These are phyloP conservation scores for Xylaria sp. DNA, from an alignment of 2,329 filamentous ascomycete genomes.

Conservation along the genomic window DNA sequence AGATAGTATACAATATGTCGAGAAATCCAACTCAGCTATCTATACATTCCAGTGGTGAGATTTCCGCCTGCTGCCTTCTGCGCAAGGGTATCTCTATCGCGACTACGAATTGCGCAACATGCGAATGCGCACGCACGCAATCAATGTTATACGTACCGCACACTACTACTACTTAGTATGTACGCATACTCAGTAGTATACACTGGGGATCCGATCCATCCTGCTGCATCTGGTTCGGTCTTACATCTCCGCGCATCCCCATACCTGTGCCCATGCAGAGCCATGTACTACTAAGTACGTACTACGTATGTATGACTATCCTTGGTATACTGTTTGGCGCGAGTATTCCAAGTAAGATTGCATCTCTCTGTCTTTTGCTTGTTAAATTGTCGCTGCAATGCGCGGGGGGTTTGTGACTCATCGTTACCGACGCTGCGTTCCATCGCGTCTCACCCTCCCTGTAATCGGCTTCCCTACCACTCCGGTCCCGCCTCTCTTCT, in stretches of 20 bases:
- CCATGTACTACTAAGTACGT: not conserved
- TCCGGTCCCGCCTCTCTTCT: slow-evolving; percentile 3
- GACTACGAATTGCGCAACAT: slow-evolving; percentile 24
- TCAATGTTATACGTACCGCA: slow-evolving; percentile 1
- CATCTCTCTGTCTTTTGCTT: not conserved
- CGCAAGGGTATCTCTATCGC: slow-evolving; percentile 17
- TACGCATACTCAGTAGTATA: too few relatives aligned
- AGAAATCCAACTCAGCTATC: slow-evolving; percentile 10
- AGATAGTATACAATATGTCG: too few relatives aligned
- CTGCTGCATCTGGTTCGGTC: slow-evolving; percentile 25
- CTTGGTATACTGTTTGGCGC: not conserved
- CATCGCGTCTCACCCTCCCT: slow-evolving; percentile 37
- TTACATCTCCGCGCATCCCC: slow-evolving; percentile 14
- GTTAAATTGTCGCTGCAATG: slow-evolving; percentile 12
- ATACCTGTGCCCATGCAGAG: not conserved
- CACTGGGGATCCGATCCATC: not conserved
- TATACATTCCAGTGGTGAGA: not conserved
- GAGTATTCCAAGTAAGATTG: slow-evolving; percentile 12
- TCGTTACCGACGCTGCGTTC: slow-evolving; percentile 36
- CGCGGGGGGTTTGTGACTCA: slow-evolving; percentile 42
- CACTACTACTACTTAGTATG: not conserved
- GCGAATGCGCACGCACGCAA: slow-evolving; percentile 19
- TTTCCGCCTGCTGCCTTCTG: slow-evolving; percentile 30
- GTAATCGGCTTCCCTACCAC: slow-evolving; percentile 14
- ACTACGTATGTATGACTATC: not conserved